phyloP scores from a whole-genome alignment of 208 protist genomes.

The Strigomonas culicis region DNA sequence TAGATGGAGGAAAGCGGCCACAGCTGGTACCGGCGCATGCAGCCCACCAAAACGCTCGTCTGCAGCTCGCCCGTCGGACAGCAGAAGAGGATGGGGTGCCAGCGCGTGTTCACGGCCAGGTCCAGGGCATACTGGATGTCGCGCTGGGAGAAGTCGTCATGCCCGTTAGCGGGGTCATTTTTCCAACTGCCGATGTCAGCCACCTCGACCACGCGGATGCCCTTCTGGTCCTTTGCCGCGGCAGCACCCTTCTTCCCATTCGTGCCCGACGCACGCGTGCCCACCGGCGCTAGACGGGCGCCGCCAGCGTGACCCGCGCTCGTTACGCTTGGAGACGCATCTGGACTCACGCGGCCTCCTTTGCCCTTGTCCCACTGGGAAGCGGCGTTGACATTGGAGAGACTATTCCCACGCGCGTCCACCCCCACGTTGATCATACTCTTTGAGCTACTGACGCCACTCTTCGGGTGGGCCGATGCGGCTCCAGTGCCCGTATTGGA shows the following conservation, averaged over 20 bases:
- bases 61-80: slow-evolving; percentile 86
- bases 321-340: too few species aligned
- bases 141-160: slow-evolving; percentile 68
- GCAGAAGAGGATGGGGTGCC: slow-evolving; percentile 87
- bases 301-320: too few species aligned
- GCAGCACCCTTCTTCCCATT: background rate
- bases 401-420: too few species aligned
- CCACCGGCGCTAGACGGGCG: too few species aligned
- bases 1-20: slow-evolving; percentile 78
- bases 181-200: slow-evolving; percentile 64
- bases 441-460: too few species aligned
- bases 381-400: too few species aligned
- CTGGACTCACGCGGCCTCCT: too few species aligned
- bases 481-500: background rate
- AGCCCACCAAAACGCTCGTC: slow-evolving; percentile 83
- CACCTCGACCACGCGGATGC: slow-evolving; percentile 53
- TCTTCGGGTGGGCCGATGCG: too few species aligned
- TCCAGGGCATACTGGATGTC: slow-evolving; percentile 73
- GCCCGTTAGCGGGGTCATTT: slow-evolving; percentile 37
- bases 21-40: slow-evolving; percentile 80
- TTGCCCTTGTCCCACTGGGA: too few species aligned
- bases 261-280: too few species aligned
- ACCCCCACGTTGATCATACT: too few species aligned
- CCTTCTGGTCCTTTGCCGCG: slow-evolving; percentile 12
- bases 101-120: slow-evolving; percentile 70